A percentile compares a stretch with the other conserved stretches of the same genome.
These are phyloP conservation scores for Gamarada debralockiae DNA, from an alignment of 495 filamentous ascomycete species.

Conservation along the genomic window DNA sequence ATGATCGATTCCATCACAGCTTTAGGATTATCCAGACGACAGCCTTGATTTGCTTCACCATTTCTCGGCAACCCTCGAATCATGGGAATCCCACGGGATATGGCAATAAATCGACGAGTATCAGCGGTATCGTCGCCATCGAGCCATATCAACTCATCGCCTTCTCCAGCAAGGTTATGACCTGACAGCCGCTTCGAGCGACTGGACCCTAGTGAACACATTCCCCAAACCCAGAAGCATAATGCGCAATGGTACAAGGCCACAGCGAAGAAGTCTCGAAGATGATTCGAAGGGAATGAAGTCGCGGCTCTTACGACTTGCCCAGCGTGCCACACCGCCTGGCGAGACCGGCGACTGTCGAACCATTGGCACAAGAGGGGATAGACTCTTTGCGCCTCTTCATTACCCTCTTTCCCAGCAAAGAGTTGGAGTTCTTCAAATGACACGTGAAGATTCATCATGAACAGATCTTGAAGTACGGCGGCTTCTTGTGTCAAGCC, in stretches of 20 bases:
- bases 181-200: constrained; percentile 17
- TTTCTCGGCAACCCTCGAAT: neutral
- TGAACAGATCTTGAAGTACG: constrained; percentile 47
- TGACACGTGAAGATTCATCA: constrained; percentile 57
- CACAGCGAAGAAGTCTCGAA: constrained; percentile 57
- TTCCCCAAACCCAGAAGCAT: constrained; percentile 56
- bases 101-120: constrained; percentile 2
- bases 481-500: constrained; percentile 21
- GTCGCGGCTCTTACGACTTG: constrained; percentile 53
- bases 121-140: constrained; percentile 3
- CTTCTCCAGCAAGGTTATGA: constrained; percentile 11
- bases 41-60: constrained; percentile 1
- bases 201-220: constrained; percentile 30
- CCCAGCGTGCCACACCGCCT: constrained; percentile 58
- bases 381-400: constrained; percentile 52
- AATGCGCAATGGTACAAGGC: constrained; percentile 56
- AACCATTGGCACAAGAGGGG: constrained; percentile 53
- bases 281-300: constrained; percentile 37
- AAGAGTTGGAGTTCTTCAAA: constrained; percentile 63
- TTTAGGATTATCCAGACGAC: constrained; percentile 39
- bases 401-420: constrained; percentile 57
- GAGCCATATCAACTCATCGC: constrained; percentile 16
- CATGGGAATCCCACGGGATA: constrained; percentile 1
- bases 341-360: constrained; percentile 40
- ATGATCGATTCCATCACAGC: constrained; percentile 43